Conservation (phyloP, 768 basidiomycete species). For the Suillus brevipes region DNA sequence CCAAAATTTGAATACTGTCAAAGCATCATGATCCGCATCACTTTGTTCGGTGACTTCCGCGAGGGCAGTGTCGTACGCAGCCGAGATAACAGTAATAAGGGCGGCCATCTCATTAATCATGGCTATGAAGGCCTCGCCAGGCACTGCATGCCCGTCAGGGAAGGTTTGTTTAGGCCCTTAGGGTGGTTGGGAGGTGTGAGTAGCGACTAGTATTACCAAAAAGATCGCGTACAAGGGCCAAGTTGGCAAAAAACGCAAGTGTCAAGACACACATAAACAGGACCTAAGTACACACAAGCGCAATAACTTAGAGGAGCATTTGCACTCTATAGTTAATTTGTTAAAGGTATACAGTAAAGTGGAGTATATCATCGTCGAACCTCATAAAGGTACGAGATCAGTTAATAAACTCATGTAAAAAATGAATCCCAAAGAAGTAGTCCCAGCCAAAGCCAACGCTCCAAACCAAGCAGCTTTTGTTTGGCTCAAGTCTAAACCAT, state of each 20-base stretch:
- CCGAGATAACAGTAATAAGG: not conserved
- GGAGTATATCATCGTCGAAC: not conserved
- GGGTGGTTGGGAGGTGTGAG: no score
- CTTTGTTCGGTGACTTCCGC: not conserved
- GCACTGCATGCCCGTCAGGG: not conserved
- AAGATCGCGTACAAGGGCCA: not conserved
- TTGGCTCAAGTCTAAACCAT: constrained; percentile 19
- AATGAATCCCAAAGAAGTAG: not conserved
- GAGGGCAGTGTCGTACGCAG: not conserved
- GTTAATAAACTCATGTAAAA: constrained; percentile 1
- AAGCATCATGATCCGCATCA: no score
- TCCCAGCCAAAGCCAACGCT: constrained; percentile 29
- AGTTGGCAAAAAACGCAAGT: not conserved
- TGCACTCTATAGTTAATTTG: not conserved
- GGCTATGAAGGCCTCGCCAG: not conserved
- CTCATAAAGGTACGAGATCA: constrained; percentile 2
- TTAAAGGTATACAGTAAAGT: not conserved
- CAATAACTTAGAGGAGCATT: no score
- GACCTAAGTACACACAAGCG: not conserved
- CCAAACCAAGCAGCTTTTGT: constrained; percentile 40
- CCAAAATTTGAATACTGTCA: not conserved
- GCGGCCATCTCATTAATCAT: not conserved
- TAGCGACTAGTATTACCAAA: not conserved
- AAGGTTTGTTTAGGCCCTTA: not conserved
- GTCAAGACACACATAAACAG: no score